Percentiles rank a stretch among this genome's conserved stretches.
phyloP scores from a whole-genome alignment of 225 moss, liverwort and hornwort species.

The Ulota crispa region DNA sequence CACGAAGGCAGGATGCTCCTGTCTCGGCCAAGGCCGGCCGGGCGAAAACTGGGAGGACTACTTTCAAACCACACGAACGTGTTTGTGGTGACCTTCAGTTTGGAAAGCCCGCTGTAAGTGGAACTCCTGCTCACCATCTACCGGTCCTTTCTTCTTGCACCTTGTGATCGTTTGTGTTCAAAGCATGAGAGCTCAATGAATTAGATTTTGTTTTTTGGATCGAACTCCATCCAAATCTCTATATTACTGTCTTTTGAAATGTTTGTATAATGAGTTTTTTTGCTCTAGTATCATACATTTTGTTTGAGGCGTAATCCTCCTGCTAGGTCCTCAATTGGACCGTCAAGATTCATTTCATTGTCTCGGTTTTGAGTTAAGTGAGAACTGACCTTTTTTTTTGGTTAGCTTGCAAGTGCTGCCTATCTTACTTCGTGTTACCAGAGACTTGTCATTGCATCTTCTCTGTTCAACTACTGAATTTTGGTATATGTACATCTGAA shows the following conservation, averaged over 20 bases:
- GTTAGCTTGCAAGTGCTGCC: background rate
- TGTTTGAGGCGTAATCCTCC: background rate
- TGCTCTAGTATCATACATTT: background rate
- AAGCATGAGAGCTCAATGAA: background rate
- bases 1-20: constrained; percentile 26
- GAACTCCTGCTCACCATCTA: background rate
- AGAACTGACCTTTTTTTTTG: background rate
- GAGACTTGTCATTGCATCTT: background rate
- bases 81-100: constrained; percentile 49
- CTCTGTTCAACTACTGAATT: background rate
- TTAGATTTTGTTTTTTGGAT: background rate
- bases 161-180: background rate
- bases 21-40: constrained; percentile 2
- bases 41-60: constrained; percentile 19
- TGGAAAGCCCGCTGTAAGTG: constrained; percentile 18
- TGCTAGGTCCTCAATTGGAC: background rate
- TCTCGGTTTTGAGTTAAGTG: background rate
- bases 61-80: constrained; percentile 36
- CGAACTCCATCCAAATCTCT: background rate
- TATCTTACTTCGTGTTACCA: background rate
- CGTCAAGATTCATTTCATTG: background rate
- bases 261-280: background rate
- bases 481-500: background rate
- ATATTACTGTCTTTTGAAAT: background rate
- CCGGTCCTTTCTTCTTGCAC: background rate